Evolutionary conservation across 2,329 filamentous ascomycete species (phyloP).

Genomic region (Alternaria triticina): DNA sequence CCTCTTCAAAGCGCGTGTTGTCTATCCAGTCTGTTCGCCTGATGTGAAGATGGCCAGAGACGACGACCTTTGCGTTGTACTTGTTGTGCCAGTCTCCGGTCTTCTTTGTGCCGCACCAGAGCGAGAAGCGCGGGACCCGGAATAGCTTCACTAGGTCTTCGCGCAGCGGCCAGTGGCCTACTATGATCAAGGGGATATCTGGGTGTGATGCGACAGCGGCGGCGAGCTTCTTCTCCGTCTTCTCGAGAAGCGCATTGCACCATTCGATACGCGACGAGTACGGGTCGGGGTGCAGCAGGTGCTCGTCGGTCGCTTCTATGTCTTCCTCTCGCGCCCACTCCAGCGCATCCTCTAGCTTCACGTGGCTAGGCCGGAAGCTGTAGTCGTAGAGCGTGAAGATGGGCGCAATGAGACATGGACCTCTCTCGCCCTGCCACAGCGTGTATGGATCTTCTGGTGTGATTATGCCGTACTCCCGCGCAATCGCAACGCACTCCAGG

Average conservation of each 20-base stretch:
- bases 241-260: constrained; percentile 52
- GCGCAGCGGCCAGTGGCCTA: constrained; percentile 56
- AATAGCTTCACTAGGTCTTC: constrained; percentile 54
- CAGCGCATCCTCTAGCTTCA: constrained; percentile 56
- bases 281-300: constrained; percentile 54
- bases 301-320: constrained; percentile 56
- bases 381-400: constrained; percentile 68
- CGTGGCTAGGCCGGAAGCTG: constrained; percentile 60
- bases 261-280: constrained; percentile 53
- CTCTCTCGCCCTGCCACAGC: constrained; percentile 60
- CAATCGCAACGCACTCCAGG: constrained; percentile 60
- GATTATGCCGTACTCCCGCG: constrained; percentile 58
- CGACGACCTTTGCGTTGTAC: constrained; percentile 56
- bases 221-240: constrained; percentile 51
- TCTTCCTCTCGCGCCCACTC: constrained; percentile 55
- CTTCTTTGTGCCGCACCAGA: constrained; percentile 57
- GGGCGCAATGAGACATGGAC: constrained; percentile 59
- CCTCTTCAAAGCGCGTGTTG: constrained; percentile 55
- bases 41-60: constrained; percentile 56
- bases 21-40: constrained; percentile 56
- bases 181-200: constrained; percentile 50
- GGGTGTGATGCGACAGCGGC: constrained; percentile 37
- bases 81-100: constrained; percentile 55
- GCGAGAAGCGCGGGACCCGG: constrained; percentile 51
- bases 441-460: constrained; percentile 64